Evolutionary conservation across 148 eudicot genomes (phyloP).

Genomic region (Bassia scoparia): DNA sequence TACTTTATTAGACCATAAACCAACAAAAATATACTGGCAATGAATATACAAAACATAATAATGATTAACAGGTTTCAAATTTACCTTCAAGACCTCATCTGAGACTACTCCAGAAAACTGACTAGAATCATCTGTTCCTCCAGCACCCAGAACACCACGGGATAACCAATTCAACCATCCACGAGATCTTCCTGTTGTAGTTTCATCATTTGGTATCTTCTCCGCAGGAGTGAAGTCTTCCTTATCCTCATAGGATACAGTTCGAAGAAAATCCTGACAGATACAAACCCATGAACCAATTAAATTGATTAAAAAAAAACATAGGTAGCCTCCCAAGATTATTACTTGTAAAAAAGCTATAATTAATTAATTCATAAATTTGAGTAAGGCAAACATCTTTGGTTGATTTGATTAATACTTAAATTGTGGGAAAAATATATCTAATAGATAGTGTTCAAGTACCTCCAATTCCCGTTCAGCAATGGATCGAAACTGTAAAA

Average conservation of each 20-base stretch:
- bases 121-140: slow-evolving; percentile 92
- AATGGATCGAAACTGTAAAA: slow-evolving; percentile 65
- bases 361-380: too few species aligned
- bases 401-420: too few species aligned
- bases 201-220: slow-evolving; percentile 49
- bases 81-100: slow-evolving; percentile 91
- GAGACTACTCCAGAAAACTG: slow-evolving; percentile 97
- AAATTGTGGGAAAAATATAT: neutral
- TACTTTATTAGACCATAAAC: neutral
- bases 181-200: slow-evolving; percentile 55
- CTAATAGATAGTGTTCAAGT: neutral
- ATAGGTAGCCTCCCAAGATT: too few species aligned
- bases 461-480: slow-evolving; percentile 91
- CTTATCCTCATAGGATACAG: slow-evolving; percentile 37
- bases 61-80: neutral
- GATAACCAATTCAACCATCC: slow-evolving; percentile 99
- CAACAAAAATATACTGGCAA: neutral
- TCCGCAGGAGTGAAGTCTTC: slow-evolving; percentile 34
- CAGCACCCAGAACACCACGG: slow-evolving; percentile 96
- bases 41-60: neutral
- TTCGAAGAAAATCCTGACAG: slow-evolving; percentile 52
- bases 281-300: neutral
- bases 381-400: neutral
- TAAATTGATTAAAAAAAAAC: too few species aligned
- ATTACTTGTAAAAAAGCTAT: too few species aligned